These are phyloP conservation scores for Pythium folliculosum DNA, from an alignment of 352 stramenopile genomes.

Conservation along the genomic window DNA sequence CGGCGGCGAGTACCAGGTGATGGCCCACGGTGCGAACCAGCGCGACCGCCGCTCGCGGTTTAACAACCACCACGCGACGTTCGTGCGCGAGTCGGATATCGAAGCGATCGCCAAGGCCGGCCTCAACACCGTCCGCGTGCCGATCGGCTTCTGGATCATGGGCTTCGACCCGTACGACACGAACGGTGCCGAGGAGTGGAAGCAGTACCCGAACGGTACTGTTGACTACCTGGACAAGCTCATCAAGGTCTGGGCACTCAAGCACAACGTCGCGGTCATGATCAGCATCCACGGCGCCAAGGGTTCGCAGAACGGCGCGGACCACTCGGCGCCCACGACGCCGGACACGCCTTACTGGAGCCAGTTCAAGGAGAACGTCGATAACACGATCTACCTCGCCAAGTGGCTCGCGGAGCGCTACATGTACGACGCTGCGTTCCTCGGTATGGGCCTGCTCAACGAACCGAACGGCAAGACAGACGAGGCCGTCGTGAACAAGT, in stretches of 20 bases:
- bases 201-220: slow-evolving; percentile 39
- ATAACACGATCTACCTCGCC: slow-evolving; percentile 36
- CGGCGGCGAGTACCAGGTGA: slow-evolving; percentile 28
- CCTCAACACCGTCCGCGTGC: slow-evolving; percentile 78
- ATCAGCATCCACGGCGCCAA: slow-evolving; percentile 64
- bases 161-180: slow-evolving; percentile 52
- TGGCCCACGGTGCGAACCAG: slow-evolving; percentile 17
- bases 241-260: slow-evolving; percentile 41
- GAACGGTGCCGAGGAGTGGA: slow-evolving; percentile 39
- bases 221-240: slow-evolving; percentile 52
- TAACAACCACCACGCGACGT: slow-evolving; percentile 58
- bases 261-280: slow-evolving; percentile 45
- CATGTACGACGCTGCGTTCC: slow-evolving; percentile 37
- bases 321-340: slow-evolving; percentile 52
- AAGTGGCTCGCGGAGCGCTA: slow-evolving; percentile 35
- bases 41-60: slow-evolving; percentile 34
- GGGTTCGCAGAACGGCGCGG: slow-evolving; percentile 71
- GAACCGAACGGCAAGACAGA: slow-evolving; percentile 34
- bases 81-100: slow-evolving; percentile 72
- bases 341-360: slow-evolving; percentile 25
- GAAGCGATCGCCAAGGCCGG: slow-evolving; percentile 50
- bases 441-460: slow-evolving; percentile 43
- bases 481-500: slow-evolving; percentile 30
- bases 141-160: slow-evolving; percentile 77
- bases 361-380: slow-evolving; percentile 31